These are phyloP conservation scores for Syzygium jambos DNA, from an alignment of 345 rosid genomes.

Conservation along the genomic window DNA sequence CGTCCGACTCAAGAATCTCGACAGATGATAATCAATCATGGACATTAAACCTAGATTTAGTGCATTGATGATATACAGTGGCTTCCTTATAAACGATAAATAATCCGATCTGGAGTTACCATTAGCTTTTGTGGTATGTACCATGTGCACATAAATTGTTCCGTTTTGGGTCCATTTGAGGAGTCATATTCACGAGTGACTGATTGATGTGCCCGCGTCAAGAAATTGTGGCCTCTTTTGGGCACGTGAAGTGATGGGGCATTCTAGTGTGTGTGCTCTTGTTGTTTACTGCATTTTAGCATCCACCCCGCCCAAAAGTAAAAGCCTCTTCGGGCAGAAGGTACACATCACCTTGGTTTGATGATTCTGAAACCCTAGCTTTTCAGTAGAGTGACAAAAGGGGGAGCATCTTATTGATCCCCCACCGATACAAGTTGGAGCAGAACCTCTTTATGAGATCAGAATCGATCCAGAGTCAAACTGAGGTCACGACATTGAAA, in stretches of 20 bases:
- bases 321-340: not conserved
- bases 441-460: not conserved
- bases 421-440: not conserved
- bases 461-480: too few species aligned
- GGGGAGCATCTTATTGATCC: not conserved
- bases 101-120: too few species aligned
- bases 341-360: not conserved
- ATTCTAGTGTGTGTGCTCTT: not conserved
- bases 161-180: not conserved
- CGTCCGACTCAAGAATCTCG: not conserved
- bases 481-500: too few species aligned
- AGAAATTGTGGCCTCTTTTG: not conserved
- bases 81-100: too few species aligned
- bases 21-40: not conserved
- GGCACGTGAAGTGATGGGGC: not conserved
- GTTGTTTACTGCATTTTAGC: not conserved
- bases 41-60: not conserved
- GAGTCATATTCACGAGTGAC: not conserved
- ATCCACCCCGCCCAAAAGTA: not conserved
- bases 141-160: not conserved
- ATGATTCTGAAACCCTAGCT: not conserved
- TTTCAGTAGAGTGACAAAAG: not conserved
- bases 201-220: not conserved
- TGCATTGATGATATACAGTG: not conserved
- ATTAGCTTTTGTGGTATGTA: not conserved